Evolutionary conservation across 108 stramenopile species (phyloP), one percentile per base, ranked within the genome.

Genomic region (Discostella pseudostelligera): DNA sequence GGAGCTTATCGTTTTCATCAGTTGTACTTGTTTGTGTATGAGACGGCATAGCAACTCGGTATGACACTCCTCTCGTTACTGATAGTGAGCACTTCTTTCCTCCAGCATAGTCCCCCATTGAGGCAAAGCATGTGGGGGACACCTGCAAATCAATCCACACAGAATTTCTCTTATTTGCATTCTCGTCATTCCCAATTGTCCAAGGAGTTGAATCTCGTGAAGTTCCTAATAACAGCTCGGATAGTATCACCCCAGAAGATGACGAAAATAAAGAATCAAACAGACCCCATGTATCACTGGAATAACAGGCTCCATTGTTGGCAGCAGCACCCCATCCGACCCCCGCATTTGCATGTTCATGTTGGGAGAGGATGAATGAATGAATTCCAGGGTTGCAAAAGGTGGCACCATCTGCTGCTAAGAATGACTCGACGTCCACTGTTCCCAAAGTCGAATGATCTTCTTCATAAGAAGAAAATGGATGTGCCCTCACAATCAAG

Each of bases 351-450:
- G 28, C 55, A 21, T 16, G 35, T 36, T 55, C 44, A 42, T 35
- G 20, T 50, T 75, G 48, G 46, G 56, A 57, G 11, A 61, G 55
- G 24, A 62, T 53, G 48, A 76, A 42, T 35, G 71, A 62, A 26
- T 76, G 39, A 12, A 74, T 59, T 25, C 73, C 75, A 6, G 60
- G 55, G n/a, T 36, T 54, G 42, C 75, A 76, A 51, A 76, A 76
- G 3, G 62, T 69, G 25, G 75, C 50, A 8, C 55, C 75, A 59
- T 76, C 75, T 8, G 75, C 75, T 10, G 75, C 75, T 54, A 76
- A 51, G 32, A 69, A 17, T 35, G 75, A 68, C 45, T 68, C 67
- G 8, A 76, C 75, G 17, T 76, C 50, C 19, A 76, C 66, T 16
- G 54, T 24, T 20, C 56, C 16, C 19, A 51, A 1, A 21, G 0